Conservation (phyloP, 371 early-diverging fungal species). For the Mucor circinelloides region DNA sequence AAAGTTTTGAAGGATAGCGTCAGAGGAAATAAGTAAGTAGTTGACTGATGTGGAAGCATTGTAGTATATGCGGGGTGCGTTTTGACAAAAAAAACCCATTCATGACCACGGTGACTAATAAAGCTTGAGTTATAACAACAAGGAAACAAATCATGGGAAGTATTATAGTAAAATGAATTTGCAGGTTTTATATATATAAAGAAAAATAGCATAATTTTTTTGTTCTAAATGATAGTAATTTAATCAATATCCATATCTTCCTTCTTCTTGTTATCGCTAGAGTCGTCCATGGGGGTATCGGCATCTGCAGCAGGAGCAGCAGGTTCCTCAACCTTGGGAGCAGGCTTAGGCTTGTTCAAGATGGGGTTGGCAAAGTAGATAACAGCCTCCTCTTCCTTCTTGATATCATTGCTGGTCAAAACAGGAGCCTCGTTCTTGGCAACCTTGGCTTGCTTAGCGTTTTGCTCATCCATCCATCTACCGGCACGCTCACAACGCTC, state of each 20-base stretch:
- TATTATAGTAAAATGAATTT: not conserved
- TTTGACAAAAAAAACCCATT: too few species aligned
- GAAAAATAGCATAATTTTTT: not conserved
- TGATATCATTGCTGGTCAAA: constrained; percentile 74
- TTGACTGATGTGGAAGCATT: constrained; percentile 13
- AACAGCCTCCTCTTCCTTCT: constrained; percentile 72
- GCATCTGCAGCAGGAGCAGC: constrained; percentile 44
- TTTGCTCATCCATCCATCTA: constrained; percentile 86
- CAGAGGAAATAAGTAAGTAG: constrained; percentile 7
- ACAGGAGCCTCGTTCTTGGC: constrained; percentile 78
- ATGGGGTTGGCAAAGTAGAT: constrained; percentile 73
- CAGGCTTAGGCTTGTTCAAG: constrained; percentile 91
- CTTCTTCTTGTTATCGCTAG: constrained; percentile 54
- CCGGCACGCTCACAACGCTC: constrained; percentile 77
- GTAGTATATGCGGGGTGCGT: too few species aligned
- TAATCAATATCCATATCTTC: constrained; percentile 76
- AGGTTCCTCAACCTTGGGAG: constrained; percentile 53
- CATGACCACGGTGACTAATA: too few species aligned
- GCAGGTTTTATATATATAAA: not conserved
- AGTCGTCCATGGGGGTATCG: constrained; percentile 42
- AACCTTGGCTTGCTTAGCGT: constrained; percentile 72
- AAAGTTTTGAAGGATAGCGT: constrained; percentile 11
- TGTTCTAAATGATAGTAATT: constrained; percentile 13
- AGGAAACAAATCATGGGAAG: not conserved
- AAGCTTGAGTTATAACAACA: too few species aligned